A percentile compares a stretch with the other conserved stretches of the same genome.
Evolutionary conservation across 1,139 yeast species (phyloP).

Genomic region (Sugiyamaella japonica): DNA sequence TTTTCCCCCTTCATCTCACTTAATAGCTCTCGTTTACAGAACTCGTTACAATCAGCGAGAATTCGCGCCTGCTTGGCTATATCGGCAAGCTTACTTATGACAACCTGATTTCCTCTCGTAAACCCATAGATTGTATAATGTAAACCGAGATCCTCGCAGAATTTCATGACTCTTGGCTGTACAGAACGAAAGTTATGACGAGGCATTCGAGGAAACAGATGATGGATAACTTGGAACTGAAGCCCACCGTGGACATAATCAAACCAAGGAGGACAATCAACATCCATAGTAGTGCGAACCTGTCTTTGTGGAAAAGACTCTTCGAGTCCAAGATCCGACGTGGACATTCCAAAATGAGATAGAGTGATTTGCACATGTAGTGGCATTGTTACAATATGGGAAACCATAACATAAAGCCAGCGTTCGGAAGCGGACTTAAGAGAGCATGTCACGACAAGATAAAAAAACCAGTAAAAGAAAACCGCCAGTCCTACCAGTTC

Average conservation of each 20-base stretch:
- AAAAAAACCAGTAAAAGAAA: conserved; percentile 79
- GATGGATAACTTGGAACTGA: conserved; percentile 90
- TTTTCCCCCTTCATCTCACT: conserved; percentile 13
- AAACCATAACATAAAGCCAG: conserved; percentile 61
- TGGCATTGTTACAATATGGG: conserved; percentile 81
- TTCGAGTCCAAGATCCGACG: conserved; percentile 76
- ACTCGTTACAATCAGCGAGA: conserved; percentile 63
- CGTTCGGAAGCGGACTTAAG: conserved; percentile 55
- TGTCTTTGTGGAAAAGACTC: conserved; percentile 85
- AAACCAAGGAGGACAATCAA: conserved; percentile 89
- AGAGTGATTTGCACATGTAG: conserved; percentile 90
- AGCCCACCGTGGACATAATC: conserved; percentile 91
- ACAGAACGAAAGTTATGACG: conserved; percentile 78
- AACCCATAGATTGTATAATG: conserved; percentile 85
- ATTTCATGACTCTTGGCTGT: conserved; percentile 69
- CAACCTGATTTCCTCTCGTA: conserved; percentile 70
- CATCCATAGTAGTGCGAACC: conserved; percentile 90
- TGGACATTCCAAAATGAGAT: conserved; percentile 92
- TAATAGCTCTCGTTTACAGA: conserved; percentile 27
- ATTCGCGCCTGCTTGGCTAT: conserved; percentile 78
- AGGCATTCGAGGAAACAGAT: conserved; percentile 84
- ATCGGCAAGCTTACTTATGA: conserved; percentile 67
- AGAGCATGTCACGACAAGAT: conserved; percentile 54
- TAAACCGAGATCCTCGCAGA: conserved; percentile 76
- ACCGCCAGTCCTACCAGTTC: conserved; percentile 68